Percentiles rank a stretch among this genome's conserved stretches.
Evolutionary conservation across 768 basidiomycete species (phyloP).

Genomic region (Suillus clintonianus): DNA sequence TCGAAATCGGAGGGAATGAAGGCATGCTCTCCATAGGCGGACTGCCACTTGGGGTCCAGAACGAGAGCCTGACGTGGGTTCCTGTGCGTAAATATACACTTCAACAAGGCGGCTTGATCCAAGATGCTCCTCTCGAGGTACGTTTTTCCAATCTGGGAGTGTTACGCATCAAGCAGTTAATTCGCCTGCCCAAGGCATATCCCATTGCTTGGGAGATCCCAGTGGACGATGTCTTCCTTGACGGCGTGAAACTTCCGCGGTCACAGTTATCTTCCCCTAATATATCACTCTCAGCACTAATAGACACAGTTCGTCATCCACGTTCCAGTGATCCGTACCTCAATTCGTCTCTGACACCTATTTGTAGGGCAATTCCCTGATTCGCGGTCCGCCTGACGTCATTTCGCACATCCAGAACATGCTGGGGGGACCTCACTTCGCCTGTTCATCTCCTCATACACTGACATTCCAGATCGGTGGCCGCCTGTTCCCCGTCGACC

Average conservation of each 20-base stretch:
- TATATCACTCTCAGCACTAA: conserved; percentile 60
- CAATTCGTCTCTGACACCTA: not conserved
- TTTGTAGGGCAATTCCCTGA: conserved; percentile 69
- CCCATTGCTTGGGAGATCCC: conserved; percentile 73
- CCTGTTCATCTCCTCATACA: conserved; percentile 62
- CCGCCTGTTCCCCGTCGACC: conserved; percentile 69
- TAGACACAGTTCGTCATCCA: conserved; percentile 60
- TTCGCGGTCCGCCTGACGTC: conserved; percentile 74
- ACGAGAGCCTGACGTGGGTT: conserved; percentile 63
- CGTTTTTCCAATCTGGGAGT: conserved; percentile 13
- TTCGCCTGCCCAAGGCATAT: conserved; percentile 42
- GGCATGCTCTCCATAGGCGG: conserved; percentile 69
- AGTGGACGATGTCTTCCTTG: conserved; percentile 71
- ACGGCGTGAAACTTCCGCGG: conserved; percentile 59
- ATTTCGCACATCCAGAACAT: conserved; percentile 46
- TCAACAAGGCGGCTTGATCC: conserved; percentile 52
- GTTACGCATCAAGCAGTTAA: not conserved
- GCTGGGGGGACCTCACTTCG: conserved; percentile 50
- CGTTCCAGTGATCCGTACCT: not conserved
- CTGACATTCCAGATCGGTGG: conserved; percentile 72
- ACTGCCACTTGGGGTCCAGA: conserved; percentile 52
- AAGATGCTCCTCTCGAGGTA: conserved; percentile 64
- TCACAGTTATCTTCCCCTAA: conserved; percentile 50
- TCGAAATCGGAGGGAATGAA: conserved; percentile 68
- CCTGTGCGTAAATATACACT: conserved; percentile 57